phyloP scores from a whole-genome alignment of 2,329 filamentous ascomycete genomes.

The Colletotrichum magnum region DNA sequence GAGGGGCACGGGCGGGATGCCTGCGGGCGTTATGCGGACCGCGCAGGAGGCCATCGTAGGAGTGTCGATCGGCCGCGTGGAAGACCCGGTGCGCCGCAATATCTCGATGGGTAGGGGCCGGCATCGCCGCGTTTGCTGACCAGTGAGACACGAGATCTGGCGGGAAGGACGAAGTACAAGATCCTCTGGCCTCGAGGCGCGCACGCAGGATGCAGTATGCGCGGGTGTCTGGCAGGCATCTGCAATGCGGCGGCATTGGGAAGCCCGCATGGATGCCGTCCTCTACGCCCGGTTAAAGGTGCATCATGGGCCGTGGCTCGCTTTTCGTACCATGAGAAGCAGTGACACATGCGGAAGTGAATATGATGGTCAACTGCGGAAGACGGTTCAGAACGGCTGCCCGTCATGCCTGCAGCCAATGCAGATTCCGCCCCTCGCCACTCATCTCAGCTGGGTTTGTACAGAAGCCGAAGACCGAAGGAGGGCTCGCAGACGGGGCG shows the following conservation, averaged over 20 bases:
- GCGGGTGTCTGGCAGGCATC: conserved; percentile 27
- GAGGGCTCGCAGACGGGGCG: background rate
- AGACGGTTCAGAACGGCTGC: conserved; percentile 2
- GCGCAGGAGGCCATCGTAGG: conserved; percentile 5
- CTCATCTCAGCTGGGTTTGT: conserved; percentile 3
- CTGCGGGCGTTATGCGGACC: conserved; percentile 12
- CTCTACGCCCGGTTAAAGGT: background rate
- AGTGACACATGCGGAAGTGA: conserved; percentile 22
- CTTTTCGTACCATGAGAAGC: conserved; percentile 16
- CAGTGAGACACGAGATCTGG: conserved; percentile 38
- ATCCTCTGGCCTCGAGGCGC: conserved; percentile 16
- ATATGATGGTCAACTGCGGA: conserved; percentile 8
- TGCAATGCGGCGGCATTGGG: conserved; percentile 21
- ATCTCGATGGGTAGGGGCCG: background rate
- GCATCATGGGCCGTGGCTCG: background rate
- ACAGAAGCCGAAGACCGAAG: conserved; percentile 10
- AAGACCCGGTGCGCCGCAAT: conserved; percentile 15
- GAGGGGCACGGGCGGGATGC: background rate
- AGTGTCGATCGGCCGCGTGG: conserved; percentile 29
- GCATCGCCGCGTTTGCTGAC: conserved; percentile 28
- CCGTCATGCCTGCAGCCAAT: conserved; percentile 20
- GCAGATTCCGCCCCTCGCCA: conserved; percentile 5
- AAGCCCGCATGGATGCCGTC: conserved; percentile 2
- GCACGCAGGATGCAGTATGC: conserved; percentile 12
- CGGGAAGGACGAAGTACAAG: conserved; percentile 23